phyloP scores from a whole-genome alignment of 192 early-diverging fungal genomes.

The Linnemannia exigua region DNA sequence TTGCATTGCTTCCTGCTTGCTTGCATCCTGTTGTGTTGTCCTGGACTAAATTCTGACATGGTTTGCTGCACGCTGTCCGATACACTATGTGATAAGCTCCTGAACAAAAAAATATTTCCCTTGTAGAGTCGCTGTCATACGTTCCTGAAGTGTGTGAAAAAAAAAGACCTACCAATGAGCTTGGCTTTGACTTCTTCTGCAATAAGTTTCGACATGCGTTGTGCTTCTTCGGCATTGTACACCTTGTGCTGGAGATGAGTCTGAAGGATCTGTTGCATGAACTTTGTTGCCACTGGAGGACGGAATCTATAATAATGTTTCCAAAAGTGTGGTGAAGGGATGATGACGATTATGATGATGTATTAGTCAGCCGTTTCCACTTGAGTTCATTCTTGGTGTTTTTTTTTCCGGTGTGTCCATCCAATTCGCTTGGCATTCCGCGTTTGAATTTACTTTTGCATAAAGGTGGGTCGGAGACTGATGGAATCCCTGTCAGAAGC shows the following conservation, averaged over 20 bases:
- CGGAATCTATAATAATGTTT: constrained; percentile 24
- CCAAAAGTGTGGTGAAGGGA: no score
- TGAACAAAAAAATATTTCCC: no score
- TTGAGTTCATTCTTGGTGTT: no score
- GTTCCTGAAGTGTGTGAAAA: no score
- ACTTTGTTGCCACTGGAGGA: constrained; percentile 49
- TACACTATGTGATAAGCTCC: no score
- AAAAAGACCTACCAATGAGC: constrained; percentile 53
- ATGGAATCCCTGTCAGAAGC: constrained; percentile 44
- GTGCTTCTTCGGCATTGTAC: constrained; percentile 35
- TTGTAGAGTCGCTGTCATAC: no score
- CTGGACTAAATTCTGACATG: no score
- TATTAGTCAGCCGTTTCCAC: no score
- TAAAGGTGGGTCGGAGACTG: constrained; percentile 48
- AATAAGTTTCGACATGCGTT: constrained; percentile 39
- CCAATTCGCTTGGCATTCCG: neutral
- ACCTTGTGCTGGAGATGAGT: constrained; percentile 31
- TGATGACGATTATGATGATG: no score
- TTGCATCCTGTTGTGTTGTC: no score
- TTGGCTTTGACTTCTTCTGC: constrained; percentile 52
- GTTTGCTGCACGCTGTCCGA: no score
- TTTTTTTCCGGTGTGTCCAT: neutral
- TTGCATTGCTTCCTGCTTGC: no score
- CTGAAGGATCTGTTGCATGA: constrained; percentile 52
- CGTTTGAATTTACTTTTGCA: constrained; percentile 42